Base-by-base conservation (phyloP, 768 basidiomycete species). In the Lentinula sp. region DNA sequence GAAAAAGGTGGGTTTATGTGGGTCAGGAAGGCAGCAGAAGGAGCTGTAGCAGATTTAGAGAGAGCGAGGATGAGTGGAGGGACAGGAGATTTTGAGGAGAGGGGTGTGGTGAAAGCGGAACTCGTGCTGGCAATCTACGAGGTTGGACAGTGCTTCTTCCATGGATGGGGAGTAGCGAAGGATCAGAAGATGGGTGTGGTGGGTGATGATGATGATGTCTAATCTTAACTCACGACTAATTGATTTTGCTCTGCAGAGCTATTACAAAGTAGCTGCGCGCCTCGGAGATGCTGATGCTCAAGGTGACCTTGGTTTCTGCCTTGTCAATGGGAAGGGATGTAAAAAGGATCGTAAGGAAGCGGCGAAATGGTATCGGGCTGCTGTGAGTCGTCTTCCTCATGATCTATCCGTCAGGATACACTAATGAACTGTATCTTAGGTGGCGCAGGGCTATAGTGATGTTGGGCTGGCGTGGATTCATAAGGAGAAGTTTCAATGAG, bases 121-220 rank as follows among this genome's bases (percentile, higher is more conserved):
- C 81, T 96, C 13, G 87, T 94, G 18, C 78, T 95, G 21, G 92
- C 94, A 0, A 89, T 95, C 50, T 92, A 94, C 68, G 94, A 95
- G 73, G 91, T 95, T 4, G 94, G 91, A 1, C 91, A 93, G 71
- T 93, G 91, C 69, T 96, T 94, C 73, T 91, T 90, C 70, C 91
- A 93, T 56, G 94, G 93, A 1, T 95, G 93, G 93, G 94, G 94
- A 7, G 86, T 93, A 11, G 69, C 74, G 32, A 91, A 92, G 70
- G 91, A 95, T 72, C 87, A 90, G 75, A 91, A 89, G 79, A 92
- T 95, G 91, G 91, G 84, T 5, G 86, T 93, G 28, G 89, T 91
- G 70, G 60, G 88, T 39, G 37, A 39, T 39, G 37, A 39, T 81
- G 11, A 6, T 52, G 50, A 18, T 39, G 16, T n/a, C 60, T 8